Conservation (phyloP, 148 eudicot genomes). For the Polygonum maritimum region DNA sequence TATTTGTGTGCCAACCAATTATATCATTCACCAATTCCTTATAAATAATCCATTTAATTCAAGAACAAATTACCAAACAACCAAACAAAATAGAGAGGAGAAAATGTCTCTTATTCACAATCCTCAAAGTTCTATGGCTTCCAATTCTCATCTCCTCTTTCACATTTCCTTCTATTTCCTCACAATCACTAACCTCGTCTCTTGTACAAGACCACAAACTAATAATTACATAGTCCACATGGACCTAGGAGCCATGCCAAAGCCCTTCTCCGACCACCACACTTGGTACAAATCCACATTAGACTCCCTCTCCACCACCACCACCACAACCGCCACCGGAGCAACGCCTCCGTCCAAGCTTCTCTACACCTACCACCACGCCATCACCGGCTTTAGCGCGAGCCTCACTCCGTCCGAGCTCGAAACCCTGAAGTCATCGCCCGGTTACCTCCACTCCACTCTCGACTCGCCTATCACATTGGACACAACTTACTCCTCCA, state of each 20-base stretch:
- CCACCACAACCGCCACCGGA: background rate
- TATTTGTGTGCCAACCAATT: background rate
- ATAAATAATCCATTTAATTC: background rate
- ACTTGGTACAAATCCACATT: constrained; percentile 14
- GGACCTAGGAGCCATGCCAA: constrained; percentile 14
- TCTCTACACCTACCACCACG: constrained; percentile 14
- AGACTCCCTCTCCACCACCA: background rate
- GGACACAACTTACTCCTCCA: constrained; percentile 8
- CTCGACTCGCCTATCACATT: background rate
- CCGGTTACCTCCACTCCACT: background rate
- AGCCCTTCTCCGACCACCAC: constrained; percentile 12
- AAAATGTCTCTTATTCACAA: background rate
- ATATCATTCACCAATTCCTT: background rate
- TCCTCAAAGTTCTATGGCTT: background rate
- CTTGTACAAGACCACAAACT: background rate
- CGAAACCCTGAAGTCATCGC: background rate
- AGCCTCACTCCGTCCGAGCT: constrained; percentile 8
- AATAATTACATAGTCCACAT: constrained; percentile 17
- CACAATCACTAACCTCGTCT: background rate
- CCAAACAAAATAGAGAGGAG: background rate
- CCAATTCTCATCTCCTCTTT: background rate
- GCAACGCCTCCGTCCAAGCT: constrained; percentile 9
- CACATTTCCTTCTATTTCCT: background rate
- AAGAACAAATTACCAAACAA: background rate
- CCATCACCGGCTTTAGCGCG: constrained; percentile 13